Conservation (phyloP, 2,329 filamentous ascomycete species). For the Chaetomiaceae sp. region DNA sequence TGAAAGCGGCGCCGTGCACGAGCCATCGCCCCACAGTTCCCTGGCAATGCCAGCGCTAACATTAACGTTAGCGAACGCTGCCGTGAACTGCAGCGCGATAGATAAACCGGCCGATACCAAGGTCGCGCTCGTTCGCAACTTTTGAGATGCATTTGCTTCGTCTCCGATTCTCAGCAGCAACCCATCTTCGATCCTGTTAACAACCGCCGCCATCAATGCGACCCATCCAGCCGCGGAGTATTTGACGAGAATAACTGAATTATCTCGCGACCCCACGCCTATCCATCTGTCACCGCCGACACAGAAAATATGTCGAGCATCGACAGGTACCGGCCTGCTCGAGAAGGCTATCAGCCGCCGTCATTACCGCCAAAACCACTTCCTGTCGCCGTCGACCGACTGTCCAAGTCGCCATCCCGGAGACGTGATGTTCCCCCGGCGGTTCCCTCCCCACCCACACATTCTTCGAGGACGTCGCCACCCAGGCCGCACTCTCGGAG, state of each 20-base stretch:
- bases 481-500: slow-evolving; percentile 44
- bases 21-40: slow-evolving; percentile 4
- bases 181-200: not conserved
- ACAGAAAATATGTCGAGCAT: slow-evolving; percentile 11
- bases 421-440: slow-evolving; percentile 56
- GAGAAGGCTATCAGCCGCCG: slow-evolving; percentile 44
- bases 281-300: not conserved
- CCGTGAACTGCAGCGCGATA: no score
- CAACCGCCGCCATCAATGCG: slow-evolving; percentile 4
- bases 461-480: slow-evolving; percentile 51
- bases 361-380: slow-evolving; percentile 35
- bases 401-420: slow-evolving; percentile 47
- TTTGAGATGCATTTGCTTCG: no score
- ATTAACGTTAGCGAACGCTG: no score
- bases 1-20: slow-evolving; percentile 1
- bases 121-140: not conserved
- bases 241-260: not conserved
- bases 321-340: slow-evolving; percentile 13
- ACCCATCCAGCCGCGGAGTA: not conserved
- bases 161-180: no score
- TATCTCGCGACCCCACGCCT: not conserved
- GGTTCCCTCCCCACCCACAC: slow-evolving; percentile 56
- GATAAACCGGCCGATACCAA: no score
- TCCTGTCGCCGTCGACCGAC: slow-evolving; percentile 35
- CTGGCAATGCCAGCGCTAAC: slow-evolving; percentile 17